Evolutionary conservation across 2,329 filamentous ascomycete genomes (phyloP).

Genomic region (Fusarium bulbicola): DNA sequence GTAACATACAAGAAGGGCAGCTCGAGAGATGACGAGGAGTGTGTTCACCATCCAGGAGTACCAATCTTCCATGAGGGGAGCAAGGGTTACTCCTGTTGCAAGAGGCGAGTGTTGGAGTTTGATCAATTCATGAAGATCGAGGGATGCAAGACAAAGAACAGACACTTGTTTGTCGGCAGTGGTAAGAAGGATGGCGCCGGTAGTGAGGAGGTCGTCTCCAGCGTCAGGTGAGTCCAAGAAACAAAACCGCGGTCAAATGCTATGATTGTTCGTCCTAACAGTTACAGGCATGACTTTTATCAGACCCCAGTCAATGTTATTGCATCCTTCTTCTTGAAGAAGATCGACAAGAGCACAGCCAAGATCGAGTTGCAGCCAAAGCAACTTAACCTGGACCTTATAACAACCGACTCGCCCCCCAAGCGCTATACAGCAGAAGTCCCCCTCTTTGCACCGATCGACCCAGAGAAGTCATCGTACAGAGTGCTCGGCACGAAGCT

Average conservation of each 20-base stretch:
- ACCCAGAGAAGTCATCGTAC: slow-evolving; percentile 77
- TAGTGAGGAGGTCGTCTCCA: slow-evolving; percentile 79
- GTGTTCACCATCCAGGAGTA: slow-evolving; percentile 86
- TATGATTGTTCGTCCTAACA: slow-evolving; percentile 11
- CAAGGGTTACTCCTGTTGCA: slow-evolving; percentile 98
- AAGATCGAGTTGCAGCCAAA: slow-evolving; percentile 73
- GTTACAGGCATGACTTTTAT: slow-evolving; percentile 80
- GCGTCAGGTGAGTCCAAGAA: slow-evolving; percentile 69
- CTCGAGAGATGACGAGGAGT: slow-evolving; percentile 75
- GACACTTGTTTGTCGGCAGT: slow-evolving; percentile 86
- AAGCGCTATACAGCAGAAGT: slow-evolving; percentile 83
- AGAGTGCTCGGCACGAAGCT: slow-evolving; percentile 91
- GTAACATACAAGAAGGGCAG: slow-evolving; percentile 69
- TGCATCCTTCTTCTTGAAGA: slow-evolving; percentile 94
- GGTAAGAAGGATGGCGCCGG: slow-evolving; percentile 68
- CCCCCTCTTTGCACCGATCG: slow-evolving; percentile 79
- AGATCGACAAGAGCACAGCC: slow-evolving; percentile 85
- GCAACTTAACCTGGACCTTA: slow-evolving; percentile 79
- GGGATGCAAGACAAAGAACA: slow-evolving; percentile 83
- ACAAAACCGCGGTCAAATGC: neutral
- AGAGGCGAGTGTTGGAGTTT: slow-evolving; percentile 93
- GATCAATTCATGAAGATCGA: slow-evolving; percentile 97
- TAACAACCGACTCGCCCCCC: slow-evolving; percentile 77
- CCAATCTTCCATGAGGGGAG: slow-evolving; percentile 98
- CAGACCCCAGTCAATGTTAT: slow-evolving; percentile 88